These are phyloP conservation scores for Xanthoconium purpureum DNA, from an alignment of 768 basidiomycete genomes.

Conservation along the genomic window DNA sequence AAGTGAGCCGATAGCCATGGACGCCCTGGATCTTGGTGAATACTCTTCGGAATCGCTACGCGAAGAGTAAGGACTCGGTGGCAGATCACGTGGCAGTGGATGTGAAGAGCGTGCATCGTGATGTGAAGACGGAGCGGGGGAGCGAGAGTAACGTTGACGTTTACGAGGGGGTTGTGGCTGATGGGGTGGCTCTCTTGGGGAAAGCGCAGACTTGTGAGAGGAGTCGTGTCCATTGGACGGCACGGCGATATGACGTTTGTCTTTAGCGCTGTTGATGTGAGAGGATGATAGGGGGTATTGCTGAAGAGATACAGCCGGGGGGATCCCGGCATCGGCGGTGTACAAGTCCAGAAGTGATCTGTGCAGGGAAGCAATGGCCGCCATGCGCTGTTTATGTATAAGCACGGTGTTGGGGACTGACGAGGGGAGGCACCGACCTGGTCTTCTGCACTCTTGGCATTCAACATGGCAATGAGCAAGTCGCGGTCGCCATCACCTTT, in stretches of 20 bases:
- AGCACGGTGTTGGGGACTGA: slow-evolving; percentile 1
- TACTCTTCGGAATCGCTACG: slow-evolving; percentile 66
- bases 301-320: slow-evolving; percentile 24
- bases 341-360: slow-evolving; percentile 66
- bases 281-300: slow-evolving; percentile 40
- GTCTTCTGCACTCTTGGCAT: slow-evolving; percentile 90
- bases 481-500: slow-evolving; percentile 92
- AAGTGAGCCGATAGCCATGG: slow-evolving; percentile 79
- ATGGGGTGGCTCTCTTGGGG: slow-evolving; percentile 30
- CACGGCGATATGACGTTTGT: slow-evolving; percentile 18
- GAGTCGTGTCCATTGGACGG: slow-evolving; percentile 16
- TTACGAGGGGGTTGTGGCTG: slow-evolving; percentile 50
- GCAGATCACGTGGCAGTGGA: slow-evolving; percentile 47
- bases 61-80: slow-evolving; percentile 72
- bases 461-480: slow-evolving; percentile 86
- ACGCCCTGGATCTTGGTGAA: slow-evolving; percentile 67
- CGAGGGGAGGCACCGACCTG: slow-evolving; percentile 52
- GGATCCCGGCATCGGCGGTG: slow-evolving; percentile 28
- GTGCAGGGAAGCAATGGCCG: slow-evolving; percentile 67
- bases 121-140: slow-evolving; percentile 47
- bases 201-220: slow-evolving; percentile 4
- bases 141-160: slow-evolving; percentile 61
- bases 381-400: slow-evolving; percentile 52
- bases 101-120: slow-evolving; percentile 30
- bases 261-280: slow-evolving; percentile 25